phyloP scores from a whole-genome alignment of 2,329 filamentous ascomycete species.

The Exophiala lecanii-corni region DNA sequence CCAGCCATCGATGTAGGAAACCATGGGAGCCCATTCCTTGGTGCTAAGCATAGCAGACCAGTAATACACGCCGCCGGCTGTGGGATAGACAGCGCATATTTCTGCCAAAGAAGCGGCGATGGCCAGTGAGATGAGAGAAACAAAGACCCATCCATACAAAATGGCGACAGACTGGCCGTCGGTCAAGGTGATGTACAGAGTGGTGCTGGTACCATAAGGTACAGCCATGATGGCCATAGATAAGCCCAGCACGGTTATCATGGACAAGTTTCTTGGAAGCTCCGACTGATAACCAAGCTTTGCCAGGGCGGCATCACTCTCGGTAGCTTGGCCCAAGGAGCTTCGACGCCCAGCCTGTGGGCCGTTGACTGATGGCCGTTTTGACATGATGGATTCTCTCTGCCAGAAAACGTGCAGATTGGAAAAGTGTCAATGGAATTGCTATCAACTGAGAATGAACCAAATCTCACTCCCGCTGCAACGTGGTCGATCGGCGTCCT shows the following conservation, averaged over 20 bases:
- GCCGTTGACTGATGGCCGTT: background rate
- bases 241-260: constrained; percentile 65
- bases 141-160: constrained; percentile 65
- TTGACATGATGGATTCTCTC: constrained; percentile 5
- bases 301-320: constrained; percentile 29
- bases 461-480: too few species aligned
- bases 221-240: constrained; percentile 72
- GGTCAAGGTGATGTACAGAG: constrained; percentile 62
- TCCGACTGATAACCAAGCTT: constrained; percentile 61
- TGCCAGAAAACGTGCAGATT: too few species aligned
- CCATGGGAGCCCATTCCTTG: constrained; percentile 60
- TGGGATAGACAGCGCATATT: constrained; percentile 63
- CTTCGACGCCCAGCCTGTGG: background rate
- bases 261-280: constrained; percentile 61
- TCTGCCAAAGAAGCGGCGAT: constrained; percentile 65
- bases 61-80: constrained; percentile 67
- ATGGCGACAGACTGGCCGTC: constrained; percentile 67
- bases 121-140: constrained; percentile 58
- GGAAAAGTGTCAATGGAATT: too few species aligned
- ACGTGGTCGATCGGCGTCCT: background rate
- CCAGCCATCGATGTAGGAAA: constrained; percentile 68
- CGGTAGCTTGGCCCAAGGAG: constrained; percentile 2
- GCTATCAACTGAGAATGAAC: too few species aligned
- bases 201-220: constrained; percentile 64
- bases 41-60: constrained; percentile 65